A percentile compares a stretch with the other conserved stretches of the same genome.
Conservation (phyloP, 176 grass and related monocot genomes). For the Oryza australiensis region DNA sequence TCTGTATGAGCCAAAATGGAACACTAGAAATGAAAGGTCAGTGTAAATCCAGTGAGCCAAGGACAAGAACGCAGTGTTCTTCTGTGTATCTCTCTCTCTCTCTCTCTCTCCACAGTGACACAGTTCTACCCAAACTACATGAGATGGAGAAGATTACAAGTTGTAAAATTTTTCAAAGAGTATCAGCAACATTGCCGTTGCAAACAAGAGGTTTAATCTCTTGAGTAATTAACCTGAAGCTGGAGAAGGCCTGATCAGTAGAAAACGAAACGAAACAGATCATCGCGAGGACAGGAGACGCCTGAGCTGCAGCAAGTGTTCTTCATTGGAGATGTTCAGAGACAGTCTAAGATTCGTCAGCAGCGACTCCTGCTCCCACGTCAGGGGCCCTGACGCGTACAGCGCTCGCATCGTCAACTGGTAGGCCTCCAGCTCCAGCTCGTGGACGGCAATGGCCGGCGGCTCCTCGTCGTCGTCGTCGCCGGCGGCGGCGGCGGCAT, state of each 20-base stretch:
- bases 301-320: constrained; percentile 69
- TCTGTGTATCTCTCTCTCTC: background rate
- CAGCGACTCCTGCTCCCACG: constrained; percentile 79
- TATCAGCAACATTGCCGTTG: background rate
- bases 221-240: background rate
- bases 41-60: background rate
- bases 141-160: background rate
- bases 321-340: constrained; percentile 76
- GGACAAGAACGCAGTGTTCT: background rate
- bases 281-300: constrained; percentile 48
- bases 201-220: background rate
- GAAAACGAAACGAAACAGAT: background rate
- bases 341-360: constrained; percentile 80
- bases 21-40: background rate
- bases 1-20: background rate
- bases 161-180: background rate
- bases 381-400: constrained; percentile 67
- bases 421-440: constrained; percentile 70
- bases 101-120: background rate
- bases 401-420: constrained; percentile 62
- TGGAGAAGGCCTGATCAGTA: background rate
- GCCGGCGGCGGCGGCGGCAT: background rate
- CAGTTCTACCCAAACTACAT: background rate
- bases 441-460: constrained; percentile 39
- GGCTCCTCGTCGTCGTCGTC: background rate